phyloP scores from a whole-genome alignment of 2,329 filamentous ascomycete genomes.

The Colletotrichum trifolii region DNA sequence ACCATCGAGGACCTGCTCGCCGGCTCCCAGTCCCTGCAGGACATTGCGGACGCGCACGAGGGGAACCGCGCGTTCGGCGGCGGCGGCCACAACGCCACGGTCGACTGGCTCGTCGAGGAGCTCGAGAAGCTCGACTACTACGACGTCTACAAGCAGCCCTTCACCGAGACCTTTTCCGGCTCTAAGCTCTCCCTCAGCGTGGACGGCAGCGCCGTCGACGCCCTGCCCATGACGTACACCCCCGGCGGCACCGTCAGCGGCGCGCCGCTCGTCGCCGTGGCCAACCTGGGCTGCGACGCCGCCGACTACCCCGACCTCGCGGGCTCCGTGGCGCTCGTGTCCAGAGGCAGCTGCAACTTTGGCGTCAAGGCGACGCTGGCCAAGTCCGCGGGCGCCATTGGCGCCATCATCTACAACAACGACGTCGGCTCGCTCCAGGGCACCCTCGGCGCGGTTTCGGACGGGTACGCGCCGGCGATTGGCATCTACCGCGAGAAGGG shows the following conservation, averaged over 20 bases:
- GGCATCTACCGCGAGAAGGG: conserved; percentile 63
- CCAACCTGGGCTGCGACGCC: conserved; percentile 64
- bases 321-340: conserved; percentile 69
- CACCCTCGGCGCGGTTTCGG: conserved; percentile 63
- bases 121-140: conserved; percentile 53
- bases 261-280: conserved; percentile 56
- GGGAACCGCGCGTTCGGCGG: conserved; percentile 58
- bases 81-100: conserved; percentile 57
- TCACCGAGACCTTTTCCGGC: conserved; percentile 52
- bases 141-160: conserved; percentile 57
- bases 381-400: conserved; percentile 66
- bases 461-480: conserved; percentile 61
- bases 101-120: conserved; percentile 56
- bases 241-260: conserved; percentile 55
- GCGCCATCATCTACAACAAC: conserved; percentile 72
- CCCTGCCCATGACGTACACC: conserved; percentile 58
- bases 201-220: conserved; percentile 42
- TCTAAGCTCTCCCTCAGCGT: conserved; percentile 45
- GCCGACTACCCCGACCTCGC: conserved; percentile 64
- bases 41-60: conserved; percentile 54
- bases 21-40: conserved; percentile 57
- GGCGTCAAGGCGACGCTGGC: conserved; percentile 67
- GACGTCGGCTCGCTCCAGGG: conserved; percentile 60
- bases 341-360: conserved; percentile 69
- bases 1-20: conserved; percentile 53